Evolutionary conservation across 2,329 filamentous ascomycete genomes (phyloP).

Genomic region (Botryotinia narcissicola): DNA sequence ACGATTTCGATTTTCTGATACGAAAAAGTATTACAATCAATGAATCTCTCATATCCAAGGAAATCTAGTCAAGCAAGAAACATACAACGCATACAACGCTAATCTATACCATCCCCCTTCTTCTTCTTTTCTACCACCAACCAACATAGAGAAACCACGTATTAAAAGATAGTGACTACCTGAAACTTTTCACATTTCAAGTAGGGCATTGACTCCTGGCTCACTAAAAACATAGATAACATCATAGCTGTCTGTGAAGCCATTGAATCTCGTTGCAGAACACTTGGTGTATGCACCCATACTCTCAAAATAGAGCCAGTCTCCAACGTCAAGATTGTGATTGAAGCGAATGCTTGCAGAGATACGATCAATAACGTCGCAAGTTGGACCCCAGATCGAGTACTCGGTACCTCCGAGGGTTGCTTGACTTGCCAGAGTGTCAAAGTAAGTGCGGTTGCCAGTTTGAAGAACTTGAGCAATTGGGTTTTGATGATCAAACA

Average conservation of each 20-base stretch:
- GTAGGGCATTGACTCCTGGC: slow-evolving; percentile 74
- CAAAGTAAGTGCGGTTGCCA: slow-evolving; percentile 56
- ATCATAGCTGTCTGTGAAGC: slow-evolving; percentile 88
- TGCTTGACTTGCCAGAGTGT: slow-evolving; percentile 51
- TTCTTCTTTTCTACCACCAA: neutral
- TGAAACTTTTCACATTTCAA: slow-evolving; percentile 42
- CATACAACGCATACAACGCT: neutral
- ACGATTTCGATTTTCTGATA: neutral
- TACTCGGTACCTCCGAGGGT: slow-evolving; percentile 67
- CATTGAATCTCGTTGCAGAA: slow-evolving; percentile 96
- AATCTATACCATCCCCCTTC: neutral
- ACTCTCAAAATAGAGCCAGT: slow-evolving; percentile 98
- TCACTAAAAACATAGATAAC: slow-evolving; percentile 95
- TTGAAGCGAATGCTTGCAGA: slow-evolving; percentile 74
- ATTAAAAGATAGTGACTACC: neutral
- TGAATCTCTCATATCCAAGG: slow-evolving; percentile 1
- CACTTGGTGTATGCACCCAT: slow-evolving; percentile 99
- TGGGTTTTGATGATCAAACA: slow-evolving; percentile 97
- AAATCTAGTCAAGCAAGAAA: slow-evolving; percentile 5
- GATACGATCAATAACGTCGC: slow-evolving; percentile 96
- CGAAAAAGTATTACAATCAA: neutral
- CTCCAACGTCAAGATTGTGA: slow-evolving; percentile 80
- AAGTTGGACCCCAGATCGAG: slow-evolving; percentile 97
- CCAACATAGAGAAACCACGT: neutral
- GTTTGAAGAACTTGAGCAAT: slow-evolving; percentile 75